Conservation (phyloP, 2,329 filamentous ascomycete species). For the Davidsoniella neocaledoniae region DNA sequence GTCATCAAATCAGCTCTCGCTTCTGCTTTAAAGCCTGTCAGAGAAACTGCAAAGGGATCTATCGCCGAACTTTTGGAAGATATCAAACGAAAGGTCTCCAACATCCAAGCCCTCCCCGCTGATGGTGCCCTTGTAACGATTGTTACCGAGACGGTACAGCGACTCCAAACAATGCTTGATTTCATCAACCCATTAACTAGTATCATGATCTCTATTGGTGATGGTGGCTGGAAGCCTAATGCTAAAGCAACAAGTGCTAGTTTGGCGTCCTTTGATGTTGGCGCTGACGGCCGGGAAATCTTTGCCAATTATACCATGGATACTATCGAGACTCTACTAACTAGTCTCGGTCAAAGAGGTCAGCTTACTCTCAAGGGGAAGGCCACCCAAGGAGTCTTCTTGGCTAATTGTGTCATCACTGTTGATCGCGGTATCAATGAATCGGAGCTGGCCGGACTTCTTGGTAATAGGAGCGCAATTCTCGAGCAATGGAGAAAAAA, state of each 20-base stretch:
- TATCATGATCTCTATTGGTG: constrained; percentile 80
- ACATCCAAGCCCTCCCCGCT: constrained; percentile 49
- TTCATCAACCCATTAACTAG: constrained; percentile 76
- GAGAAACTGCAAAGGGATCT: constrained; percentile 81
- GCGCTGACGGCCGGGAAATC: constrained; percentile 72
- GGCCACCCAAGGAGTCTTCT: constrained; percentile 67
- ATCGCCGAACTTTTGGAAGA: constrained; percentile 73
- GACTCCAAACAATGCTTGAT: constrained; percentile 70
- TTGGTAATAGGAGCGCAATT: constrained; percentile 47
- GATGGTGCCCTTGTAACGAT: constrained; percentile 68
- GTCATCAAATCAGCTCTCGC: constrained; percentile 60
- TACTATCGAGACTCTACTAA: constrained; percentile 67
- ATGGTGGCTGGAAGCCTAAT: constrained; percentile 68
- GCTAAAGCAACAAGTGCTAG: constrained; percentile 41
- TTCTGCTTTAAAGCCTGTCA: constrained; percentile 72
- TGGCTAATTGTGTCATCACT: constrained; percentile 74
- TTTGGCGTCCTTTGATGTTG: constrained; percentile 67
- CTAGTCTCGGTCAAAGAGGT: constrained; percentile 57
- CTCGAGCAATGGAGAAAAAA: constrained; percentile 81
- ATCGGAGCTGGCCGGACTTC: constrained; percentile 59
- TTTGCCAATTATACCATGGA: constrained; percentile 83
- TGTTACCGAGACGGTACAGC: constrained; percentile 69
- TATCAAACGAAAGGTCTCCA: constrained; percentile 51
- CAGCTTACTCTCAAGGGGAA: constrained; percentile 59
- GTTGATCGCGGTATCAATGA: constrained; percentile 70